Base-by-base conservation (phyloP, 768 basidiomycete genomes). In the Amylocystis lapponica region DNA sequence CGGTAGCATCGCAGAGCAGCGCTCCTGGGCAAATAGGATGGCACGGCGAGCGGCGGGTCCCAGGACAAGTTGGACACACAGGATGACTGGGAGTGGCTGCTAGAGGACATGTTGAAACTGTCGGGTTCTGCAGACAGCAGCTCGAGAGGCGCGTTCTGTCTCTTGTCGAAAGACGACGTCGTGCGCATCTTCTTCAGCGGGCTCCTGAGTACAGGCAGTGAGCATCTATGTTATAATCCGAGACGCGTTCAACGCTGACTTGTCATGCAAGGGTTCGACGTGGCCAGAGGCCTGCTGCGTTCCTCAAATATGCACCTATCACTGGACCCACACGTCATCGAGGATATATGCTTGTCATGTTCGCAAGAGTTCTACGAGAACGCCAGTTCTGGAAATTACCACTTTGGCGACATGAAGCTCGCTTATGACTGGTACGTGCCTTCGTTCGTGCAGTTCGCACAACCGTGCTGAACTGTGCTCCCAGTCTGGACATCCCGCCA, bases 341-440 rank as follows among this genome's bases (percentile, higher is more conserved):
- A 97, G 62, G 77, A 83, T 25, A 78, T 95, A 11, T 92, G 90
- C 52, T 66, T 99, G 16, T 61, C 78, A 1, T 81, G 81, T 32
- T 91, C 89, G 3, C 76, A 79, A 36, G 96, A 98, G 66, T 81
- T 96, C 48, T 99, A 98, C 62, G 92, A 97, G 59, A 97, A 97
- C 54, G 87, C 96, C 2, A 81, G 75, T 49, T 86, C 82, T 1
- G 96, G 92, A 5, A 99, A 97, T 56, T 84, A 92, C 59, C 88
- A 90, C 52, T 73, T 77, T 27, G 94, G 95, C 4, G 91, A 95
- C 39, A 97, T 99, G 94, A 95, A 92, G 61, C 70, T 91, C 37
- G 96, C 96, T 1, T 94, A 94, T 62, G 90, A 95, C 45, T 98
- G 96, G 95, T 96, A 27, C 37, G 27, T 35, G 33, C 23, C 22